Evolutionary conservation across 2,329 filamentous ascomycete species (phyloP), one percentile per base, ranked within the genome.

Genomic region (Pyricularia sp.): DNA sequence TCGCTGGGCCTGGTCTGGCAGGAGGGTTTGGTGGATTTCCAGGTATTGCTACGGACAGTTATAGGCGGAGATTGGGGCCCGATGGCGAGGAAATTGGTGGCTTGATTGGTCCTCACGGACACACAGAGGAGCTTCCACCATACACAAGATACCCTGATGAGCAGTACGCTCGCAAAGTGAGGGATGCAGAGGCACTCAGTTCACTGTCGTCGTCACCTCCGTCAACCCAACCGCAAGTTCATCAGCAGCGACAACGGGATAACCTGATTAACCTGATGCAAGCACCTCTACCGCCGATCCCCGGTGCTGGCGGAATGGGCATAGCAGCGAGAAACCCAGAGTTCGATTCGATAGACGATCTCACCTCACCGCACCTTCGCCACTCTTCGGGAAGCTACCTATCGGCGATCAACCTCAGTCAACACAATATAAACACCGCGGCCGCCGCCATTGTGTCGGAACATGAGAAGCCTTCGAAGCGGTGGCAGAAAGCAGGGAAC

Each of bases 101-200:
- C 76, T 87, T 97, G 68, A 90, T 97, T 67, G 93, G 93, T 1
- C 92, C 91, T 0, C 88, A 97, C 74, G 94, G 94, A 0, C 93
- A 97, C 76, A 90, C 91, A 1, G 94, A 98, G 78, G 92, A 97
- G 77, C 81, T 97, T 23, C 94, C 94, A 14, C 94, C 94, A 0
- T 98, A 98, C 76, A 92, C 92, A 17, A 86, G 93, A 77, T 97
- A 96, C 78, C 92, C 94, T 2, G 92, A 96, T 68, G 90, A 92
- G 69, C 82, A 82, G 0, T 89, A 79, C 78, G 85, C 76, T 76
- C 86, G 78, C 82, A 93, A 86, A 74, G 78, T 80, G 66, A 73
- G 77, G 23, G 76, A 77, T 25, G 72, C 17, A 1, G 66, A 63
- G 66, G 58, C 66, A 5, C 55, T 30, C 30, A 26, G 20, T 30